These are phyloP conservation scores for Bruguiera gymnorhiza DNA, from an alignment of 345 rosid genomes.

Conservation along the genomic window DNA sequence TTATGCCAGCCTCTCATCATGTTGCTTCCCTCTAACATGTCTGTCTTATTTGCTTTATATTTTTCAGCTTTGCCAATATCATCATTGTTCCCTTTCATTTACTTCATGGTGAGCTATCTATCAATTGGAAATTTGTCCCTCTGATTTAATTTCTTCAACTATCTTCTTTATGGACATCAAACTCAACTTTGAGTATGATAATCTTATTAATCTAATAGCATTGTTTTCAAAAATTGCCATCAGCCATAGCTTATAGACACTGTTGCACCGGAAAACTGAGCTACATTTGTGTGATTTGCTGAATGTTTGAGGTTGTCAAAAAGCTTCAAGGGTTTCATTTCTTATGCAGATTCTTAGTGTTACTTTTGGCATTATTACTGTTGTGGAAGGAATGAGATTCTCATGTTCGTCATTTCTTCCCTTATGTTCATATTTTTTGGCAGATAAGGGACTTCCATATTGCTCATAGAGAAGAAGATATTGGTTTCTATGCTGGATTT, in stretches of 20 bases:
- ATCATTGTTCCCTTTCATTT: slow-evolving; percentile 21
- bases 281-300: too few species aligned
- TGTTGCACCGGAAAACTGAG: too few species aligned
- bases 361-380: background rate
- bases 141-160: background rate
- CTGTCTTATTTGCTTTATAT: background rate
- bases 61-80: slow-evolving; percentile 21
- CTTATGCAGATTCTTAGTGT: too few species aligned
- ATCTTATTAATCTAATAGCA: too few species aligned
- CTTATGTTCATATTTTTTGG: background rate
- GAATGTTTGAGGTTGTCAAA: too few species aligned
- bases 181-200: too few species aligned
- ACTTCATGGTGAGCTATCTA: slow-evolving; percentile 22
- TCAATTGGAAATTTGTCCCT: background rate
- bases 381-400: background rate
- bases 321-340: too few species aligned
- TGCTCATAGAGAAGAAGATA: slow-evolving; percentile 26
- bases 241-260: too few species aligned
- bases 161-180: too few species aligned
- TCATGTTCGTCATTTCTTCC: background rate
- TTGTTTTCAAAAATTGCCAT: too few species aligned
- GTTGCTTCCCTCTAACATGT: background rate
- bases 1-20: background rate
- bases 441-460: slow-evolving; percentile 23
- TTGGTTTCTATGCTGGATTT: slow-evolving; percentile 26